These are phyloP conservation scores for Sanghuangporus baumii DNA, from an alignment of 1,284 basidiomycete genomes.

Conservation along the genomic window DNA sequence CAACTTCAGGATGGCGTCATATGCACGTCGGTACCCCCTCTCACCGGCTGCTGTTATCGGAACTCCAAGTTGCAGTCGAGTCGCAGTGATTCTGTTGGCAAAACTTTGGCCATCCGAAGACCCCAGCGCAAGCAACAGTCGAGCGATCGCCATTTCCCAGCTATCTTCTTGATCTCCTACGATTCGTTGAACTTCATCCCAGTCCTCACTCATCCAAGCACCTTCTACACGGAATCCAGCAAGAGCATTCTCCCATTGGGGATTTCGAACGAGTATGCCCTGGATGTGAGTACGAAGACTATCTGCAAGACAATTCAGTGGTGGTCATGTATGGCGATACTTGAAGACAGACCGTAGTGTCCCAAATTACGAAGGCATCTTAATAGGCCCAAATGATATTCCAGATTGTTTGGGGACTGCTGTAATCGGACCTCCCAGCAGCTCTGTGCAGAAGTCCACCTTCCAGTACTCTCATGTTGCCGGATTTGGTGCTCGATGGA, in stretches of 20 bases:
- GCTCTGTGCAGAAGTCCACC: slow-evolving; percentile 98
- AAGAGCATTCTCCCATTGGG: slow-evolving; percentile 78
- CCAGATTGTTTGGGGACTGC: slow-evolving; percentile 82
- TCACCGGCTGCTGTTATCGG: slow-evolving; percentile 79
- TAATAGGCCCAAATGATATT: slow-evolving; percentile 86
- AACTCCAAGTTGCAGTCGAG: slow-evolving; percentile 75
- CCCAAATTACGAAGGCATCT: slow-evolving; percentile 93
- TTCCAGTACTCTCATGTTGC: slow-evolving; percentile 95
- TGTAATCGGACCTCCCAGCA: slow-evolving; percentile 99
- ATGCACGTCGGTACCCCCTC: slow-evolving; percentile 79
- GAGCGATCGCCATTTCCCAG: slow-evolving; percentile 74
- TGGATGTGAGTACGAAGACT: slow-evolving; percentile 93
- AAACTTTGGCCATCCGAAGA: slow-evolving; percentile 44
- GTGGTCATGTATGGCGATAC: neutral
- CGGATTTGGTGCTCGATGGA: slow-evolving; percentile 96
- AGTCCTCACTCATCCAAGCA: slow-evolving; percentile 93
- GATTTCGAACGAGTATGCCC: slow-evolving; percentile 83
- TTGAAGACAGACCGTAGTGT: slow-evolving; percentile 76
- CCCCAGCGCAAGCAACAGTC: slow-evolving; percentile 79
- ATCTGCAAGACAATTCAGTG: slow-evolving; percentile 45
- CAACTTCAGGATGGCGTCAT: slow-evolving; percentile 83
- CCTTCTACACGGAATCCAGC: slow-evolving; percentile 90
- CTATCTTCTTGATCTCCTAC: slow-evolving; percentile 48
- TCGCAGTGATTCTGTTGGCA: slow-evolving; percentile 49
- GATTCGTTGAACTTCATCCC: slow-evolving; percentile 72